These are phyloP conservation scores for Oxyria digyna DNA, from an alignment of 148 eudicot species.

Conservation along the genomic window DNA sequence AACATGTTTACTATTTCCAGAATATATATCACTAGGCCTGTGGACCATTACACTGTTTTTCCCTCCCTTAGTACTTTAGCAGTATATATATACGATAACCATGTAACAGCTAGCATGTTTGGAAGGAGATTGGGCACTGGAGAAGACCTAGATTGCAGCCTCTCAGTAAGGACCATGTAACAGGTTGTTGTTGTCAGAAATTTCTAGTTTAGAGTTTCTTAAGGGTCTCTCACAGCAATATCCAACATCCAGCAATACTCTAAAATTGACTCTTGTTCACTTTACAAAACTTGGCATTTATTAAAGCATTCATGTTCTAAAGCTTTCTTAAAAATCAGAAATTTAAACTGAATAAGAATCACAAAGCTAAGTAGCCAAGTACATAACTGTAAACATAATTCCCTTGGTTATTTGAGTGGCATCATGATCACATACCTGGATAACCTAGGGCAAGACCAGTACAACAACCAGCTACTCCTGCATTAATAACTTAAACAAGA, in stretches of 20 bases:
- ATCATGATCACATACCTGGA: constrained; percentile 47
- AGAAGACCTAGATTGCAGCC: too few relatives aligned
- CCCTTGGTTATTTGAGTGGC: background rate
- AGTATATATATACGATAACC: too few relatives aligned
- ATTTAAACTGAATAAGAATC: background rate
- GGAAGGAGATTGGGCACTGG: too few relatives aligned
- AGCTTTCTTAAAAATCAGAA: background rate
- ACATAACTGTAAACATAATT: background rate
- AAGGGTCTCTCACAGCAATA: too few relatives aligned
- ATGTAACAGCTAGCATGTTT: background rate
- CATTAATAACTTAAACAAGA: constrained; percentile 49
- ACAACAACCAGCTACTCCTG: constrained; percentile 96
- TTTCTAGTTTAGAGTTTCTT: too few relatives aligned
- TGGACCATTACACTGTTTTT: background rate
- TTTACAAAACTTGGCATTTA: background rate
- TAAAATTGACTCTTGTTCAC: too few relatives aligned
- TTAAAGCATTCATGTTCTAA: background rate
- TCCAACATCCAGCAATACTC: too few relatives aligned
- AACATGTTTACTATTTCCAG: background rate
- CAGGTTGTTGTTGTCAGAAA: too few relatives aligned
- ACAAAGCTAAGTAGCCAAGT: too few relatives aligned
- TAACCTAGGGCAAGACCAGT: constrained; percentile 83
- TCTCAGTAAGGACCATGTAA: too few relatives aligned
- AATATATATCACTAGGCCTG: background rate
- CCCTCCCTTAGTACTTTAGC: background rate